phyloP scores from a whole-genome alignment of 495 filamentous ascomycete genomes.

The Neurospora hispaniola region DNA sequence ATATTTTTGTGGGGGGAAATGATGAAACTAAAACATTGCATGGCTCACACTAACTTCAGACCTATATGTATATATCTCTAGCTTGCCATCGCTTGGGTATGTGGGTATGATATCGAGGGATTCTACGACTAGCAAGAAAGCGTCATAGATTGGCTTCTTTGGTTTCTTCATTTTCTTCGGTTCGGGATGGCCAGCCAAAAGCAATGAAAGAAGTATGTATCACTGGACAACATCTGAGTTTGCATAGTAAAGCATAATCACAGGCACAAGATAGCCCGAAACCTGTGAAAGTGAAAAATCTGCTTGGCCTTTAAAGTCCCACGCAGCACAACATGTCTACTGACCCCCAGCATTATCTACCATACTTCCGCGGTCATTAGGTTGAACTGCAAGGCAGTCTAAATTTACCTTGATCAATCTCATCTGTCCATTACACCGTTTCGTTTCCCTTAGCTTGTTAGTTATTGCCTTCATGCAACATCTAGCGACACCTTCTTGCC shows the following conservation, averaged over 20 bases:
- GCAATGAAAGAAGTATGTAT: not conserved
- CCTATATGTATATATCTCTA: not conserved
- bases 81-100: not conserved
- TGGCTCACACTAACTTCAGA: not conserved
- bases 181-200: not conserved
- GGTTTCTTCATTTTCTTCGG: not conserved
- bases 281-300: too few species aligned
- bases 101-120: not conserved
- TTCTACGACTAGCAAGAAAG: not conserved
- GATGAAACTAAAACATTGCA: not conserved
- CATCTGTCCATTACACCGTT: too few species aligned
- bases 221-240: not conserved
- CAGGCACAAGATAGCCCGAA: not conserved
- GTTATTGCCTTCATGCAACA: too few species aligned
- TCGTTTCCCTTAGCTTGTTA: too few species aligned
- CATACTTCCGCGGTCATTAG: too few species aligned
- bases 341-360: too few species aligned
- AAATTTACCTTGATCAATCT: too few species aligned
- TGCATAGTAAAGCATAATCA: not conserved
- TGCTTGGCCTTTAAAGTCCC: too few species aligned
- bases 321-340: too few species aligned
- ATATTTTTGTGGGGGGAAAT: not conserved
- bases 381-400: too few species aligned
- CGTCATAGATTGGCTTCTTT: not conserved
- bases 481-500: too few species aligned